These are phyloP conservation scores for Truncatella angustata DNA, from an alignment of 2,329 filamentous ascomycete species.

Conservation along the genomic window DNA sequence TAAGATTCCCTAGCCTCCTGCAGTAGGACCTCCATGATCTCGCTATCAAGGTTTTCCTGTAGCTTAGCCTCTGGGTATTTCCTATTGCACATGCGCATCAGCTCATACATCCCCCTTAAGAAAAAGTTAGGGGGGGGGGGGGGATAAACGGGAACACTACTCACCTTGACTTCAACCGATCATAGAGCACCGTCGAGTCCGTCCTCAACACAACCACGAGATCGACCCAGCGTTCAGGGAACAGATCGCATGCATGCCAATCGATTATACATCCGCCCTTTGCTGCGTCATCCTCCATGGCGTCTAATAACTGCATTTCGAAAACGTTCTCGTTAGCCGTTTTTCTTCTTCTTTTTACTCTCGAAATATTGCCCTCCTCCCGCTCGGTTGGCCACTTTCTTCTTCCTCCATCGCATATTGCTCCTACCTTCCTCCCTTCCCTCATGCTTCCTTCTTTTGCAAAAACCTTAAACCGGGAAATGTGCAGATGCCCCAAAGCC, in stretches of 20 bases:
- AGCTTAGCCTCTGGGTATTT: slow-evolving; percentile 85
- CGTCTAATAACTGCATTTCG: slow-evolving; percentile 73
- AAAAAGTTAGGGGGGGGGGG: neutral
- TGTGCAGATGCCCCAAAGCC: neutral
- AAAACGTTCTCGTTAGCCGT: slow-evolving; percentile 11
- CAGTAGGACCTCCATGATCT: slow-evolving; percentile 94
- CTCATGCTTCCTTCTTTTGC: too few species aligned
- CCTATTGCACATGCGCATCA: slow-evolving; percentile 35
- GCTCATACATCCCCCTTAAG: too few species aligned
- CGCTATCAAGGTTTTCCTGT: slow-evolving; percentile 93
- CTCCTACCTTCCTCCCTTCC: too few species aligned
- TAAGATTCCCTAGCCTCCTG: slow-evolving; percentile 89
- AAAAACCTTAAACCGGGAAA: too few species aligned
- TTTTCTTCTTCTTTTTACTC: too few species aligned
- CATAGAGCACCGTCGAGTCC: slow-evolving; percentile 77
- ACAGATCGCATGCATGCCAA: slow-evolving; percentile 97
- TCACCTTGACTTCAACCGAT: slow-evolving; percentile 73
- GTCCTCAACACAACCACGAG: slow-evolving; percentile 88
- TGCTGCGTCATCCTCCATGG: slow-evolving; percentile 78
- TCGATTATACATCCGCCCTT: slow-evolving; percentile 86
- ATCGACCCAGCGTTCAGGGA: slow-evolving; percentile 91
- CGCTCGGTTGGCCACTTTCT: too few species aligned
- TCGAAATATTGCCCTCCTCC: too few species aligned
- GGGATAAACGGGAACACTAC: slow-evolving; percentile 13
- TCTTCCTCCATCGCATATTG: too few species aligned